Base-by-base conservation (phyloP, 345 rosid species). In the Lepidium africanum region DNA sequence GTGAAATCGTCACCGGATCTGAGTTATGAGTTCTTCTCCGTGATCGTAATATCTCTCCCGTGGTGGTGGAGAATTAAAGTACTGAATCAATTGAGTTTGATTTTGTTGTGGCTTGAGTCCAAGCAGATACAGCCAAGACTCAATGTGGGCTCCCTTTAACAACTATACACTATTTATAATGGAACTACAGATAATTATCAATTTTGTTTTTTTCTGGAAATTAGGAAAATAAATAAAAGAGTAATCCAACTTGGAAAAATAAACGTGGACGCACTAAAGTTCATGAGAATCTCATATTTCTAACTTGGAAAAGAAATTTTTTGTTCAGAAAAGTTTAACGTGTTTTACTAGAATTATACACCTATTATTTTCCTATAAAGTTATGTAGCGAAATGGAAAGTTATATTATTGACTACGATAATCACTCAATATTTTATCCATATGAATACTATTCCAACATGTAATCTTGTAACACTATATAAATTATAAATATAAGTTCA, bases 221-320 rank as follows among this genome's bases (percentile, higher is more conserved):
- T 30, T 27, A 27, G 2, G 2, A 12, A 21, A 11, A 36, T 7
- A 9, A 6, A 7, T 38, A 3, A 10, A 0, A 17, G 21, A 40
- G 11, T 58, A 11, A 35, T 73, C 77, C 62, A 43, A 36, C 42
- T 73, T 50, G 67, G 77, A 73, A 15, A 51, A 25, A 45, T 30
- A 30, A 33, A 73, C 77, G 77, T 73, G 72, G 77, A 36, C 11
- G 61, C 72, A 49, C 47, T 57, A 58, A 33, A 2, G 14, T 43
- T 35, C 55, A 35, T 71, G 13, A 23, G 40, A 36, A 46, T 53
- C 57, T 14, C 30, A 70, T 9, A 17, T 41, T 51, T 16, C 61
- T 65, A 30, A 6, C 33, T 30, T 5, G 5, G 7, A 5, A 30
- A 30, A 30, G 7, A 30, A 30, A 6, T 0, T 30, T 30, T 30